Evolutionary conservation across 192 early-diverging fungal genomes (phyloP).

Genomic region (Podila verticillata): DNA sequence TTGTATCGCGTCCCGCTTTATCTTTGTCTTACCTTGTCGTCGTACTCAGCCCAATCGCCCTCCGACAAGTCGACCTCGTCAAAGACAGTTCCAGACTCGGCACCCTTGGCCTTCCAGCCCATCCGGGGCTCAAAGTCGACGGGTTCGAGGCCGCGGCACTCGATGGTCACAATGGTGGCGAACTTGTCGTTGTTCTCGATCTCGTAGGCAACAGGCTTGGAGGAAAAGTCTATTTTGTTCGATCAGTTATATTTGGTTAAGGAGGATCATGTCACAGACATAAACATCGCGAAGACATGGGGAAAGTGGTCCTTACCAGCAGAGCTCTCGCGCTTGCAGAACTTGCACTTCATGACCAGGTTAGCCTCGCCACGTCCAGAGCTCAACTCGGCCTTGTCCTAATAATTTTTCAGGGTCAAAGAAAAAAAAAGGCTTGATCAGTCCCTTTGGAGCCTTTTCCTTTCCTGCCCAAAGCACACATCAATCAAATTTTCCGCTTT

Average conservation of each 20-base stretch:
- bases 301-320: slow-evolving; percentile 56
- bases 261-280: background rate
- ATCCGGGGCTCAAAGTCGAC: slow-evolving; percentile 78
- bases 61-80: slow-evolving; percentile 83
- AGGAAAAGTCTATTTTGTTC: slow-evolving; percentile 35
- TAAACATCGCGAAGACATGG: background rate
- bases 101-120: slow-evolving; percentile 76
- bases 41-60: slow-evolving; percentile 91
- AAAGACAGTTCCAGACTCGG: slow-evolving; percentile 76
- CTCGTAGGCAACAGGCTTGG: slow-evolving; percentile 63
- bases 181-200: slow-evolving; percentile 68
- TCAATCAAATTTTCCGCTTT: background rate
- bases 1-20: background rate
- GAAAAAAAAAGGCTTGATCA: background rate
- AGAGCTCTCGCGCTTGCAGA: slow-evolving; percentile 81
- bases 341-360: slow-evolving; percentile 92
- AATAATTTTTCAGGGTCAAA: slow-evolving; percentile 13
- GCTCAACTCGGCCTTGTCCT: slow-evolving; percentile 70
- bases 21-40: slow-evolving; percentile 81
- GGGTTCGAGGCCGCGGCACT: slow-evolving; percentile 87
- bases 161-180: slow-evolving; percentile 72
- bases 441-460: background rate
- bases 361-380: slow-evolving; percentile 86
- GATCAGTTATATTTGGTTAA: too few relatives aligned
- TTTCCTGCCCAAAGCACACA: background rate